Base-by-base conservation (phyloP, 352 stramenopile species). In the Phytopythium chamaehyphon region DNA sequence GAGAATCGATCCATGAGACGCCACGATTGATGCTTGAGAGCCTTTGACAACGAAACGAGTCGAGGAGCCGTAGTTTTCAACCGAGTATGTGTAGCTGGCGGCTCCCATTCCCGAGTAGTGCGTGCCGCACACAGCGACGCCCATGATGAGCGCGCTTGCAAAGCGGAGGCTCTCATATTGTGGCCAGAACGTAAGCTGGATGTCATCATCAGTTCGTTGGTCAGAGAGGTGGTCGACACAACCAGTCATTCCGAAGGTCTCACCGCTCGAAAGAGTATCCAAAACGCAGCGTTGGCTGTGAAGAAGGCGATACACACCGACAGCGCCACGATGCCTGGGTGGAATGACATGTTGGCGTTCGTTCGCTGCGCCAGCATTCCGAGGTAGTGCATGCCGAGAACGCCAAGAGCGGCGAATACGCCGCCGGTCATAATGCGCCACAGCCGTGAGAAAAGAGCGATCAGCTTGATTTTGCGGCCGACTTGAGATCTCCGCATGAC, bases 341-440 rank as follows among this genome's bases (percentile, higher is more conserved):
- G 57, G 19, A 78, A 70, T 3, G 53, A 55, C 71, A 84, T 75
- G 6, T 51, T 47, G 0, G 64, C 48, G 23, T 76, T 62, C 14
- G 71, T 61, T 44, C 73, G 76, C 53, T 87, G 71, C 1, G 71
- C 78, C 58, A 83, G 64, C 78, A 89, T 89, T 11, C 75, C 78
- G n/a, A 87, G 45, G 60, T 85, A 89, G 51, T 87, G 78, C 78
- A 89, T 89, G 2, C 76, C 73, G 12, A 89, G 69, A 8, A 89
- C 75, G 7, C 78, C 78, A 3, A 86, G 43, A 1, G 73, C 75
- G 1, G 78, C 73, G 21, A 82, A 80, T 9, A 84, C 28, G 2
- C 71, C 71, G 9, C 73, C 75, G 6, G 72, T 47, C 8, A 68
- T 58, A 48, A 87, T 87, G 6, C 70, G 61, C 49, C 63, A 75